Base-by-base conservation (phyloP, 192 early-diverging fungal genomes). In the Helicostylum pulchrum region DNA sequence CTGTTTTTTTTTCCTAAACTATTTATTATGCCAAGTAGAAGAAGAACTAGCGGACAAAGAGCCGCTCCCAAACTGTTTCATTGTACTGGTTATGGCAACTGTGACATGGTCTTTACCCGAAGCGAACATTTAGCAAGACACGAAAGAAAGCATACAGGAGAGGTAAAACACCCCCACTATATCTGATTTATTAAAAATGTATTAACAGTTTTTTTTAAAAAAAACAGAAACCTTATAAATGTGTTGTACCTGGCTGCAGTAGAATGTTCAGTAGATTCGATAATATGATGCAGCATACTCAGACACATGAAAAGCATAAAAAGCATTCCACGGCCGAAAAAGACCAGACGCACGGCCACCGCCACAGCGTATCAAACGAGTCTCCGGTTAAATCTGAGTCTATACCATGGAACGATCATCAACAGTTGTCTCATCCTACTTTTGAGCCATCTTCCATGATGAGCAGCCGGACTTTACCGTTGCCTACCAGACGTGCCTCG, bases 261-360 rank as follows among this genome's bases (percentile, higher is more conserved):
- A 77, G 86, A 39, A 78, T 82, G 67, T 89, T 89, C 51, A 87
- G 86, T 72, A 85, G 88, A 20, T 89, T 86, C 56, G 88, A 89
- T 64, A 89, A 89, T 60, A 89, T 89, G 88, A 86, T 87, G 72
- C 88, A 89, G 71, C 88, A 89, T 47, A 85, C 85, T n/a, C 84
- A 87, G 36, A 89, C 83, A 54, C 88, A 89, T 15, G 49, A 44
- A 12, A 58, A 58, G 39, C 17, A 9, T 23, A 17, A 39, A 44
- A 48, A 48, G 78, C 48, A 48, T 82, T 7, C 26, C 75, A 76
- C 51, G 66, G 78, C 44, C 79, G 78, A 70, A 74, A 71, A 52
- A 60, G 66, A 8, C 26, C 46, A 26, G 20, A 47, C 30, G 34
- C 54, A 56, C 31, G 54, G 34, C 15, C 4, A 39, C 6, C 36